phyloP scores from a whole-genome alignment of 306 rosid genomes.

The Corylus americana region DNA sequence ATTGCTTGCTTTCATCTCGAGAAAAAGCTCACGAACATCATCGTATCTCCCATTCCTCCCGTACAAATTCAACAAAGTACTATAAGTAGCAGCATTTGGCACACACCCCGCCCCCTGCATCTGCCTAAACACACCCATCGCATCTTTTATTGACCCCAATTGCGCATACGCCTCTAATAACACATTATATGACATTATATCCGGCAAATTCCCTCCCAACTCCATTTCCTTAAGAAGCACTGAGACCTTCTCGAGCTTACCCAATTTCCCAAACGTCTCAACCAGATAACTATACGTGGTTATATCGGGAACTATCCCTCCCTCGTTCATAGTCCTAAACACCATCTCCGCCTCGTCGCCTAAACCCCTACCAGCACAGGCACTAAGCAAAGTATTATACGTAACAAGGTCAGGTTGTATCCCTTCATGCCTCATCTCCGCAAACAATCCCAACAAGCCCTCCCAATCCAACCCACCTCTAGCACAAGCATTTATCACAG shows the following conservation, averaged over 20 bases:
- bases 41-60: conserved; percentile 84
- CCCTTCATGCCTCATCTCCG: conserved; percentile 99
- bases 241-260: conserved; percentile 70
- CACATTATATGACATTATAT: conserved; percentile 84
- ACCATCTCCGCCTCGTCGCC: conserved; percentile 94
- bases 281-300: conserved; percentile 74
- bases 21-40: conserved; percentile 91
- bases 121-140: conserved; percentile 82
- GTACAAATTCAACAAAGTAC: conserved; percentile 76
- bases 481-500: conserved; percentile 90
- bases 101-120: conserved; percentile 91
- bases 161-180: conserved; percentile 71
- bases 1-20: conserved; percentile 92
- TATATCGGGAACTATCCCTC: conserved; percentile 84
- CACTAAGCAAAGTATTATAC: conserved; percentile 86
- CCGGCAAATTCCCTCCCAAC: conserved; percentile 79
- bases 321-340: conserved; percentile 91
- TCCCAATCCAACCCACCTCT: conserved; percentile 97
- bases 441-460: conserved; percentile 85
- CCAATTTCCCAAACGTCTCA: conserved; percentile 76
- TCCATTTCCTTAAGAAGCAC: conserved; percentile 91
- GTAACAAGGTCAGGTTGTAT: conserved; percentile 82
- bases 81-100: conserved; percentile 75
- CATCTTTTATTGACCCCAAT: conserved; percentile 69
- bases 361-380: conserved; percentile 78